These are phyloP conservation scores for Plantago lanceolata DNA, from an alignment of 305 asterid species.

Conservation along the genomic window DNA sequence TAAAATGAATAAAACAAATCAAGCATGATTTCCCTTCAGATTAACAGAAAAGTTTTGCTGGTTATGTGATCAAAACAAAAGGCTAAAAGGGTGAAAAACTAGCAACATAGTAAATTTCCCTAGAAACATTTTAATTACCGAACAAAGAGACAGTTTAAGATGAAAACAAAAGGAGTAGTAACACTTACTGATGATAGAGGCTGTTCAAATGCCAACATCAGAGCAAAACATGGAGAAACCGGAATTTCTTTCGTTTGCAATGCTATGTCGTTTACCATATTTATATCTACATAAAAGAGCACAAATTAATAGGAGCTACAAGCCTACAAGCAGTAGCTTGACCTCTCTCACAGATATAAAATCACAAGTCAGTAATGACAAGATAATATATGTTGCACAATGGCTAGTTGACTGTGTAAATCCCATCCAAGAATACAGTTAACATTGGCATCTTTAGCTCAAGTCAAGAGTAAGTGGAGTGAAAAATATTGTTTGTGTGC, in stretches of 20 bases:
- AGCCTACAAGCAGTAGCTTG: too few relatives aligned
- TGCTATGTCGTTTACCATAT: conserved; percentile 41
- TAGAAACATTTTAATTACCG: too few relatives aligned
- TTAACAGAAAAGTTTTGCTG: neutral
- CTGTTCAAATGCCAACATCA: conserved; percentile 81
- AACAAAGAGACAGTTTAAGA: neutral
- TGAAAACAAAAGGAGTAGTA: neutral
- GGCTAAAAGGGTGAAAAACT: neutral
- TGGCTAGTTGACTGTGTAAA: conserved; percentile 4
- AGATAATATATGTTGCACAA: neutral
- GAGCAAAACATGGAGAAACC: conserved; percentile 62
- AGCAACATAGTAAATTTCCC: conserved; percentile 5
- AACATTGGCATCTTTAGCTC: too few relatives aligned
- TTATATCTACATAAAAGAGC: conserved; percentile 46
- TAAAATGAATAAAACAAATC: conserved; percentile 7
- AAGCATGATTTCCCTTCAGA: neutral
- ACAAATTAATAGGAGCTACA: conserved; percentile 19
- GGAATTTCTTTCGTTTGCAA: conserved; percentile 65
- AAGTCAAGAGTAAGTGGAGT: too few relatives aligned
- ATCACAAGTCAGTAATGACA: too few relatives aligned
- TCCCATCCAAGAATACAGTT: too few relatives aligned
- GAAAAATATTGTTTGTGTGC: neutral
- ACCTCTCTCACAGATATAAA: too few relatives aligned
- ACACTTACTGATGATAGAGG: conserved; percentile 66
- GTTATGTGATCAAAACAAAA: conserved; percentile 4